These are phyloP conservation scores for Exophiala aquamarina DNA, from an alignment of 2,329 filamentous ascomycete species.

Conservation along the genomic window DNA sequence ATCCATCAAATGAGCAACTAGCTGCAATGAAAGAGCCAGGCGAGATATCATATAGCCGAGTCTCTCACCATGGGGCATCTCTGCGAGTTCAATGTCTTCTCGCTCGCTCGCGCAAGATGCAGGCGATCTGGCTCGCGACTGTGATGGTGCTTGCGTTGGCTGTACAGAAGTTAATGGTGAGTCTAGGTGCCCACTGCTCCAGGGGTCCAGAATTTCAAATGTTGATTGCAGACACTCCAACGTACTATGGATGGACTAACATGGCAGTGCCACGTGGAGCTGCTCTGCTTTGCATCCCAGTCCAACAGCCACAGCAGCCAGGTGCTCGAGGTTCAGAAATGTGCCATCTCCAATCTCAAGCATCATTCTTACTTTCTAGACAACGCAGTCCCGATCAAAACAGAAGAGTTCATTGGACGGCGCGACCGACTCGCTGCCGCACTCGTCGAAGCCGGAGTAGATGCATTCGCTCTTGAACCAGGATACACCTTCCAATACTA, in stretches of 20 bases:
- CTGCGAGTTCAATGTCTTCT: too few relatives aligned
- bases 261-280: too few relatives aligned
- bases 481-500: constrained; percentile 67
- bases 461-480: constrained; percentile 64
- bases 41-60: too few relatives aligned
- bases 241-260: too few relatives aligned
- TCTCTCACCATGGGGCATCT: too few relatives aligned
- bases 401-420: constrained; percentile 55
- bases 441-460: constrained; percentile 50
- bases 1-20: too few relatives aligned
- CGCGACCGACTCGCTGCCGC: constrained; percentile 58
- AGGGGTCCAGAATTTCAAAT: too few relatives aligned
- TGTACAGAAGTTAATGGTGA: too few relatives aligned
- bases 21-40: too few relatives aligned
- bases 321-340: constrained; percentile 41
- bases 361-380: constrained; percentile 54
- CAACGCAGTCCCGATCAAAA: constrained; percentile 46
- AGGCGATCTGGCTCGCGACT: background rate
- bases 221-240: too few relatives aligned
- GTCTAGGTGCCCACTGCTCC: too few relatives aligned
- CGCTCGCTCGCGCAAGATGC: background rate
- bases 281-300: too few relatives aligned
- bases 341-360: constrained; percentile 54
- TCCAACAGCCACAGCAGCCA: background rate
- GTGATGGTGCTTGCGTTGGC: background rate